phyloP scores from a whole-genome alignment of 78 protist species.

The Cavenderia fasciculata region DNA sequence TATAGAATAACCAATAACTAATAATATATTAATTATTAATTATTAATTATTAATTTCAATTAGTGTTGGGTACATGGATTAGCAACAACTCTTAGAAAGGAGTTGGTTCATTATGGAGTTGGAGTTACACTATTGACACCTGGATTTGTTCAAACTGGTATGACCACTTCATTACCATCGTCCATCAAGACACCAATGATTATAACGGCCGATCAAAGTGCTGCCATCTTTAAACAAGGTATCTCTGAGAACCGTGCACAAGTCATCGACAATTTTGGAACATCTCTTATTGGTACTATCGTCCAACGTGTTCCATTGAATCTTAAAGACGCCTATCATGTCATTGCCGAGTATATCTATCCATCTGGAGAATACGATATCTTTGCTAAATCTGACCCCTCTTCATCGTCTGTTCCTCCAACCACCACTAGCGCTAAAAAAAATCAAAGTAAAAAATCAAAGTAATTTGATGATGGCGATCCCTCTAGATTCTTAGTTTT shows the following conservation, averaged over 20 bases:
- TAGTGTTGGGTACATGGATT: no score
- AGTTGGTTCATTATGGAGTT: conserved; percentile 6
- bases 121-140: conserved; percentile 35
- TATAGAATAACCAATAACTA: no score
- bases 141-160: conserved; percentile 22
- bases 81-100: conserved; percentile 9
- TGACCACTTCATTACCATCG: background rate
- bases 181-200: conserved; percentile 28
- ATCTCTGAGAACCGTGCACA: conserved; percentile 7
- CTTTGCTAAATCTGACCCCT: background rate
- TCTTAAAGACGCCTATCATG: background rate
- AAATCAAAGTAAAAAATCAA: no score
- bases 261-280: background rate
- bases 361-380: background rate
- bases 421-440: no score
- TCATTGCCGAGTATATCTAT: background rate
- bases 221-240: background rate
- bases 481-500: no score
- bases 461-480: no score
- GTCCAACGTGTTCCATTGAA: background rate
- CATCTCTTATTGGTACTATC: background rate
- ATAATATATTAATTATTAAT: no score
- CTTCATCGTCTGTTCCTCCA: background rate
- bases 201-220: background rate
- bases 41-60: no score